phyloP scores from a whole-genome alignment of 192 early-diverging fungal genomes.

The Umbelopsis sp. region DNA sequence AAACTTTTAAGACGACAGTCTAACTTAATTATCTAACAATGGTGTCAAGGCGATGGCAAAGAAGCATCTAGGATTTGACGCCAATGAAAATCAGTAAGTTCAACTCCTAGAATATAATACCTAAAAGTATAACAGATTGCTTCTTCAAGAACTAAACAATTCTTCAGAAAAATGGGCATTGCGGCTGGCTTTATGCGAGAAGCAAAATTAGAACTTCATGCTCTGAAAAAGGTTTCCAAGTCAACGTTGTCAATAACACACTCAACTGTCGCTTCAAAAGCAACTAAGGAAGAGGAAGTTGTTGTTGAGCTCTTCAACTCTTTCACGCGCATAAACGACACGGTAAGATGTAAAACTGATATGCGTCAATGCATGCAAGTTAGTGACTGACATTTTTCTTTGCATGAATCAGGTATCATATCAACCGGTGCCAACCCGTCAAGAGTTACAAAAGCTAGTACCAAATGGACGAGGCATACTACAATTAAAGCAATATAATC shows the following conservation, averaged over 20 bases:
- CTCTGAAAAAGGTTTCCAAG: constrained; percentile 49
- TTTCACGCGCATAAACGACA: constrained; percentile 55
- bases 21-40: constrained; percentile 12
- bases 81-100: constrained; percentile 60
- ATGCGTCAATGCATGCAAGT: background rate
- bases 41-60: constrained; percentile 54
- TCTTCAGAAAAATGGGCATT: constrained; percentile 52
- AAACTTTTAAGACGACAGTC: background rate
- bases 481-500: constrained; percentile 44
- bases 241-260: constrained; percentile 38
- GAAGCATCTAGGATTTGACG: constrained; percentile 57
- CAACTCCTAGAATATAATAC: background rate
- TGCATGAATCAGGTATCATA: constrained; percentile 43
- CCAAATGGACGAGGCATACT: constrained; percentile 57
- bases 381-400: background rate
- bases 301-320: constrained; percentile 45
- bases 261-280: constrained; percentile 43
- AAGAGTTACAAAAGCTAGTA: constrained; percentile 51
- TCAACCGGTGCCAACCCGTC: constrained; percentile 48
- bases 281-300: constrained; percentile 49
- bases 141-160: background rate
- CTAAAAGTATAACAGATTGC: background rate
- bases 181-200: constrained; percentile 58
- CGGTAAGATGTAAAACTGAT: constrained; percentile 39
- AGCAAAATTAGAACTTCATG: constrained; percentile 45